Evolutionary conservation across 352 stramenopile species (phyloP), one percentile per base, ranked within the genome.

Genomic region (Phytophthora crassamura): DNA sequence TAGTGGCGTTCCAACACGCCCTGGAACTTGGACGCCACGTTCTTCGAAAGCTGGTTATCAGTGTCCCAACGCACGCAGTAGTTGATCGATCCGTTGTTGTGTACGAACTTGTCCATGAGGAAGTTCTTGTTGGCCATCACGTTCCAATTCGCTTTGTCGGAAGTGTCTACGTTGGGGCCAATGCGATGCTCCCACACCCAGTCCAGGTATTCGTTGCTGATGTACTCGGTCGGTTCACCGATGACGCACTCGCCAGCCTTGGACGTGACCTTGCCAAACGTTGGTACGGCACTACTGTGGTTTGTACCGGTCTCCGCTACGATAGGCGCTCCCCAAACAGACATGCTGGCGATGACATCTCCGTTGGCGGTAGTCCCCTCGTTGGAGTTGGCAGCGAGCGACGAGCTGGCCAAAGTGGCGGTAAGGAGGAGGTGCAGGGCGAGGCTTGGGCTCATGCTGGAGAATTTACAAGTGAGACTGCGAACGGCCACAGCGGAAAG

Each of bases 31-130:
- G 53, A 59, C 3, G 61, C 61, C 10, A 40, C 35, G 6, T 14
- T 5, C 34, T 59, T 69, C 8, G 20, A 30, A n/a, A 69, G 34
- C 3, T 15, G 55, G 7, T 33, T 55, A 11, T 34, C 30, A 16
- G 32, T 50, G 7, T 65, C 47, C 62, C 62, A 70, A 3, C 62
- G 62, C 20, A 70, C 62, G 10, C 62, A 70, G 47, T 70, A 70
- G 25, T 65, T 70, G 15, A 70, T 70, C 1, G 62, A 70, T 5
- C 54, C 62, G 1, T 70, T 59, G 40, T 70, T 70, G 55, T 65
- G 54, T 25, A 70, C 62, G 6, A 70, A 11, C 9, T 65, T 38
- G 14, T 65, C 62, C 62, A 70, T 70, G 39, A 70, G 6, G 5
- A 20, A 70, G 36, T 70, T 70, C 34, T 65, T 65, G 47, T 65